These are phyloP conservation scores for Luffa aegyptiaca DNA, from an alignment of 306 rosid genomes.

Conservation along the genomic window DNA sequence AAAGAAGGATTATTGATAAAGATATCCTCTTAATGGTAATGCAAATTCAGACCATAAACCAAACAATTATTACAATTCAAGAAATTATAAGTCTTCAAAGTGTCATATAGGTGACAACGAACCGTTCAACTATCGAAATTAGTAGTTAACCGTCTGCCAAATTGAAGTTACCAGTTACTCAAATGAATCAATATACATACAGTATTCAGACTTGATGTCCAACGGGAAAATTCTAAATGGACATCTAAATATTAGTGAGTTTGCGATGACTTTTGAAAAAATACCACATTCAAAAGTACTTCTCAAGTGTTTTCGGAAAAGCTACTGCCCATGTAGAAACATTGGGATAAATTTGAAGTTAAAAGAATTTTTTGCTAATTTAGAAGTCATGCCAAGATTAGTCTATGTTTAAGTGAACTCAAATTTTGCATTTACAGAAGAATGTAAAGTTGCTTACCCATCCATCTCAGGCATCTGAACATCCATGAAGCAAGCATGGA, in stretches of 20 bases:
- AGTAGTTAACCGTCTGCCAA: not conserved
- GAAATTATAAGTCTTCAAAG: not conserved
- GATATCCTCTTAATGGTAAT: not conserved
- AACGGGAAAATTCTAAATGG: not conserved
- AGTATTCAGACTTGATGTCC: not conserved
- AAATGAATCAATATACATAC: not conserved
- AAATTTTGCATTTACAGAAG: not conserved
- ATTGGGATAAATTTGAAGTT: not conserved
- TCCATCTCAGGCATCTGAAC: slow-evolving; percentile 99
- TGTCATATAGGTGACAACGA: not conserved
- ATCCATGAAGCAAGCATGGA: slow-evolving; percentile 96
- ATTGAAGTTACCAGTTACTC: not conserved
- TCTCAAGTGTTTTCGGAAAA: not conserved
- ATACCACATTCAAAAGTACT: not conserved
- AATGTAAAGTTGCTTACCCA: slow-evolving; percentile 52
- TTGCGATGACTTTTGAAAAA: not conserved
- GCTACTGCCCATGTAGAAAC: not conserved
- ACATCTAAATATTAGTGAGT: not conserved
- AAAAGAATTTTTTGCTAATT: not conserved
- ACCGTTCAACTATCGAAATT: not conserved
- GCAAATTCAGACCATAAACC: not conserved
- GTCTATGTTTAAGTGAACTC: not conserved
- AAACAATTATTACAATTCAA: not conserved
- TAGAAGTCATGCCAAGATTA: not conserved
- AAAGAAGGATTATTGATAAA: slow-evolving; percentile 1